Percentiles rank a stretch among this genome's conserved stretches.
phyloP scores from a whole-genome alignment of 108 stramenopile genomes.

The Nitzschia palea region DNA sequence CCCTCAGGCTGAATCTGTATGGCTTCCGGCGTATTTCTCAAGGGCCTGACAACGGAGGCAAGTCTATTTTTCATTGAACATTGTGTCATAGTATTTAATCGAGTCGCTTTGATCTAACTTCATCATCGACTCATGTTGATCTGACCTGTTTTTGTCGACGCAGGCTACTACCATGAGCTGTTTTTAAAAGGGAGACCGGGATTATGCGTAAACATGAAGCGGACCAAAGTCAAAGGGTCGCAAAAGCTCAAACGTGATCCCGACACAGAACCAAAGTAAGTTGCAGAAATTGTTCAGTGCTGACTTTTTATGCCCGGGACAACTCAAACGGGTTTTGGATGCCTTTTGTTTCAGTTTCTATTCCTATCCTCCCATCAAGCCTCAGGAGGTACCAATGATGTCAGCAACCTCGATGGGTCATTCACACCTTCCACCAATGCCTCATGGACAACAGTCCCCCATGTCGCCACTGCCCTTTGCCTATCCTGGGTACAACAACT shows the following conservation, averaged over 20 bases:
- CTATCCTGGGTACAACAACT: neutral
- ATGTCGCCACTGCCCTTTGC: neutral
- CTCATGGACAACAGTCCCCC: neutral
- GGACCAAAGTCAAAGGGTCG: conserved; percentile 39
- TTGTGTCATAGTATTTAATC: too few species aligned
- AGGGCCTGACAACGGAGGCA: conserved; percentile 56
- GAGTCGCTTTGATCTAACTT: too few species aligned
- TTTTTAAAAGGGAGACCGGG: conserved; percentile 58
- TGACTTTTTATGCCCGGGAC: too few species aligned
- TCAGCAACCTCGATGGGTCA: neutral
- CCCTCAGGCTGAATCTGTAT: conserved; percentile 61
- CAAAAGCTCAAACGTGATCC: conserved; percentile 26
- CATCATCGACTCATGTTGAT: neutral
- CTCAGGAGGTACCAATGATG: neutral
- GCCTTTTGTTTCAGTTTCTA: neutral
- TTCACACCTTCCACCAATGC: neutral
- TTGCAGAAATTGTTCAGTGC: too few species aligned
- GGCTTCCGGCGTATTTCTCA: conserved; percentile 60
- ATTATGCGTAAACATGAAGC: conserved; percentile 44
- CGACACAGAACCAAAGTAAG: conserved; percentile 34
- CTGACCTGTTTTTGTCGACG: neutral
- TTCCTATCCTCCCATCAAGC: conserved; percentile 14
- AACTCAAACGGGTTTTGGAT: too few species aligned
- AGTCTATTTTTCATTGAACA: too few species aligned
- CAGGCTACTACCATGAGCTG: conserved; percentile 68